Evolutionary conservation across 2,329 filamentous ascomycete species (phyloP), one percentile per base, ranked within the genome.

Genomic region (Rhynchosporium secalis): DNA sequence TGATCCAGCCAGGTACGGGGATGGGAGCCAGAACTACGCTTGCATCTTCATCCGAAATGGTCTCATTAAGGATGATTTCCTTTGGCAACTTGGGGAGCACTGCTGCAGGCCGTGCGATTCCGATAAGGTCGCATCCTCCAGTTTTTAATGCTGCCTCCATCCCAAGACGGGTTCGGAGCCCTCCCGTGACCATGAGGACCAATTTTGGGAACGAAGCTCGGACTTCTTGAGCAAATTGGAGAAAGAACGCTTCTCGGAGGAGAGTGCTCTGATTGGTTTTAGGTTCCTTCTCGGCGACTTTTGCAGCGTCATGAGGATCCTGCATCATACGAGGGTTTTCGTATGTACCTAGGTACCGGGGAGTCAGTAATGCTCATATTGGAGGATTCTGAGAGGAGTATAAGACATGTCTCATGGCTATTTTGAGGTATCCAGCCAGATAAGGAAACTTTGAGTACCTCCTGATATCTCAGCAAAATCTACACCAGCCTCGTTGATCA

Each of bases 401-500:
- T 20, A 20, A 20, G 20, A 20, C 20, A 20, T 20, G 20, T 20
- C 20, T 20, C 20, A 20, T 20, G 20, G 20, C 20, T 20, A 20
- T 20, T 20, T 20, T 20, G 20, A 20, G 20, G 20, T 20, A 20
- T 20, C 20, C 20, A 20, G 20, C 20, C 20, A 20, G 20, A 20
- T 20, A 1, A 20, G 20, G 20, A 20, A 20, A 20, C 20, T 20
- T 20, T 20, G 20, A 20, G 20, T 82, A 0, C 88, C 87, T 0
- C 88, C 88, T 28, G 81, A 85, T 40, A 91, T 80, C 72, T 91
- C 87, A 2, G 90, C 73, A 66, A 89, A 89, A 73, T 90, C 87
- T 1, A 90, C 75, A 7, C 77, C 81, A 7, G 20, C 58, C 9
- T 56, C 75, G 0, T 73, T 73, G 4, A 87, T 79, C 20, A 77